phyloP scores from a whole-genome alignment of 352 stramenopile species.

The Pythium aphanidermatum region DNA sequence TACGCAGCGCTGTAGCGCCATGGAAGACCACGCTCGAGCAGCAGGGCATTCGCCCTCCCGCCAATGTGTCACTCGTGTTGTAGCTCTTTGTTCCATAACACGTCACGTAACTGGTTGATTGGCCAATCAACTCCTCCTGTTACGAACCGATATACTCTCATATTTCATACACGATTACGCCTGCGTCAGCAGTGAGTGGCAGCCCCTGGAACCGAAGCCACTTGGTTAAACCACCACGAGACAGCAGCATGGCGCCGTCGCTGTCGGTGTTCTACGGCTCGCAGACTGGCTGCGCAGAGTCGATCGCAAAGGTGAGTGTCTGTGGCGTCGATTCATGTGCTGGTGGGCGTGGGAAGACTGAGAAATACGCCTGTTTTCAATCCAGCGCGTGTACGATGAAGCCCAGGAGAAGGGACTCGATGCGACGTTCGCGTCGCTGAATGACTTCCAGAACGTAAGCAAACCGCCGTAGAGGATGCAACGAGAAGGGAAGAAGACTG shows the following conservation, averaged over 20 bases:
- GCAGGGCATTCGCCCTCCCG: conserved; percentile 12
- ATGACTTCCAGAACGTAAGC: conserved; percentile 65
- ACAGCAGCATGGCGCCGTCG: conserved; percentile 12
- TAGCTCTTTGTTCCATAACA: conserved; percentile 9
- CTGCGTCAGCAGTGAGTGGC: conserved; percentile 9
- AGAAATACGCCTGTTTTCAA: neutral
- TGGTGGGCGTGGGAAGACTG: neutral
- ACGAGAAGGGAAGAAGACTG: neutral
- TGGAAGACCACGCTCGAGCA: conserved; percentile 17
- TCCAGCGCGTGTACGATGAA: conserved; percentile 61
- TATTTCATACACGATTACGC: neutral
- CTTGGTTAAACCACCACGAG: neutral
- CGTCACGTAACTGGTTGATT: conserved; percentile 12
- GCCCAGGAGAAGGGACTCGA: conserved; percentile 50
- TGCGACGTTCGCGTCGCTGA: conserved; percentile 43
- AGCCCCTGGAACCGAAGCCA: conserved; percentile 12
- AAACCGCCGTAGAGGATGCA: neutral
- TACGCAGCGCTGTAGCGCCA: conserved; percentile 9
- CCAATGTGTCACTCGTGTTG: conserved; percentile 2
- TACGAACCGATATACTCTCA: conserved; percentile 9
- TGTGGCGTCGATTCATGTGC: neutral
- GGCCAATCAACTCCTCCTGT: conserved; percentile 9
- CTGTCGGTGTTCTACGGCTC: conserved; percentile 78
- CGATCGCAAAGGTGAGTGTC: conserved; percentile 63
- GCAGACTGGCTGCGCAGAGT: conserved; percentile 85